These are phyloP conservation scores for Diplotaxis tenuifolia DNA, from an alignment of 345 rosid species.

Conservation along the genomic window DNA sequence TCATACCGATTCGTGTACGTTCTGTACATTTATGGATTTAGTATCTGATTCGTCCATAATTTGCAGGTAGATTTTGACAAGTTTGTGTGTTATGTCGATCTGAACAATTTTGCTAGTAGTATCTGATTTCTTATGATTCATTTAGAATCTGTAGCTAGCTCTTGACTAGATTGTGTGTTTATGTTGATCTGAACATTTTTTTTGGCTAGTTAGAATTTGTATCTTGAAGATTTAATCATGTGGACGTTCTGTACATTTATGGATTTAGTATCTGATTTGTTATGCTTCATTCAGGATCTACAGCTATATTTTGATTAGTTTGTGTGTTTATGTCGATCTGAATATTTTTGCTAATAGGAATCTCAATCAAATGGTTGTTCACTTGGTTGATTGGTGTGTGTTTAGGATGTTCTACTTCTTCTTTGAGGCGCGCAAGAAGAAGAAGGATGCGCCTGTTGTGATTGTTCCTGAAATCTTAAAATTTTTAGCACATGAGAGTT, in stretches of 20 bases:
- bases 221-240: background rate
- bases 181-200: background rate
- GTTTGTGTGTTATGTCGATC: too few relatives aligned
- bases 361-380: slow-evolving; percentile 13
- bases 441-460: slow-evolving; percentile 73
- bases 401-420: slow-evolving; percentile 94
- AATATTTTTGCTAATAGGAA: background rate
- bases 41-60: background rate
- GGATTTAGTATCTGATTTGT: slow-evolving; percentile 9
- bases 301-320: slow-evolving; percentile 3
- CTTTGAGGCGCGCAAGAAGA: slow-evolving; percentile 83
- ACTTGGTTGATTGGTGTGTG: slow-evolving; percentile 14
- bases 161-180: slow-evolving; percentile 5
- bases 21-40: slow-evolving; percentile 2
- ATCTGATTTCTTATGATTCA: background rate
- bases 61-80: too few relatives aligned
- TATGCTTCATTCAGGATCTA: background rate
- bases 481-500: slow-evolving; percentile 7
- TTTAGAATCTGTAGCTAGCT: background rate
- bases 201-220: background rate
- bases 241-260: background rate
- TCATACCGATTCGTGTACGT: background rate
- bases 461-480: slow-evolving; percentile 26
- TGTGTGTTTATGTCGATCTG: background rate
- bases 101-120: background rate